A percentile compares a stretch with the other conserved stretches of the same genome.
These are phyloP conservation scores for Asclepias syriaca DNA, from an alignment of 257 asterid species.

Conservation along the genomic window DNA sequence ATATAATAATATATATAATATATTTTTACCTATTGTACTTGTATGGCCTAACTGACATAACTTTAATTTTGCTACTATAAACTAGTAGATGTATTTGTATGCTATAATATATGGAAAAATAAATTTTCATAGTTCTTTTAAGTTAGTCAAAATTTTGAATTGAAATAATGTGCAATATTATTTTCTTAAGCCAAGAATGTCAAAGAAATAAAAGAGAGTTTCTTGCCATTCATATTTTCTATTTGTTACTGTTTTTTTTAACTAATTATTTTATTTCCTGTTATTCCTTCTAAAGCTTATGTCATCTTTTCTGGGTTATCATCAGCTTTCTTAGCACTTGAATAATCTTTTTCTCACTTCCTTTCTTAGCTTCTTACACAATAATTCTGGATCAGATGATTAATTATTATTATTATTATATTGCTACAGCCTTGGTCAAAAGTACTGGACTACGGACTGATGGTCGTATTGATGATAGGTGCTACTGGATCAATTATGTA, in stretches of 20 bases:
- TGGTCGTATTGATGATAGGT: constrained; percentile 83
- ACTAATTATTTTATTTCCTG: background rate
- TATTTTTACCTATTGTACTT: background rate
- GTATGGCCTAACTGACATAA: background rate
- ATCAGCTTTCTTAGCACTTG: background rate
- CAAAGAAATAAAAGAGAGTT: background rate
- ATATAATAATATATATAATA: too few species aligned
- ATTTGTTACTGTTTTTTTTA: background rate
- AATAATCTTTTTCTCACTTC: background rate
- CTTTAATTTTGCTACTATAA: too few species aligned
- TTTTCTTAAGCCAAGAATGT: too few species aligned
- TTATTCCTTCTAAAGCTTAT: background rate
- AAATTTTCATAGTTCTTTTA: background rate
- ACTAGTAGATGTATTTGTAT: background rate
- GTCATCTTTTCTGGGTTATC: background rate
- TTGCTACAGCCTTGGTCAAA: constrained; percentile 66
- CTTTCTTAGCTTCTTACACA: background rate
- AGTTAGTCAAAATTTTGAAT: too few species aligned
- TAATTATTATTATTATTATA: constrained; percentile 17
- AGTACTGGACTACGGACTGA: constrained; percentile 82
- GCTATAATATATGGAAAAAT: background rate
- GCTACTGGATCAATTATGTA: constrained; percentile 85
- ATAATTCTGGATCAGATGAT: background rate
- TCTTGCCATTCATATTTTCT: background rate
- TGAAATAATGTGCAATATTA: too few species aligned